Base-by-base conservation (phyloP, 2,329 filamentous ascomycete genomes). In the Blumeriella jaapii region DNA sequence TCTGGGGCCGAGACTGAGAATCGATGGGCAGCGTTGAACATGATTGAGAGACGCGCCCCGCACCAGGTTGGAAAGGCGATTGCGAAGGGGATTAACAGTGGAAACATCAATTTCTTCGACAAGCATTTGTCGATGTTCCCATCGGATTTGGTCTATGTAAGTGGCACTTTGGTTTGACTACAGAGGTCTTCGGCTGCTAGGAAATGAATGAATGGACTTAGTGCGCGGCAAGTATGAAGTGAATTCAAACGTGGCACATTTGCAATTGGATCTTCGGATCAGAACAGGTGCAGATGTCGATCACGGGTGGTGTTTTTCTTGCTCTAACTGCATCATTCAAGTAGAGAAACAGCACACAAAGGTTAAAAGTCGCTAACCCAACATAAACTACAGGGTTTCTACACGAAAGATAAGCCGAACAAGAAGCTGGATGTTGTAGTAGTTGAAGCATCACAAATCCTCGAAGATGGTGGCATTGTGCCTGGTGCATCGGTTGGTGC, bases 51-150 rank as follows among this genome's bases (percentile, higher is more conserved):
- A 38, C 73, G 85, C 38, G 73, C 74, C 49, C 85, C 85, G 37
- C 85, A 93, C 62, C 85, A 93, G 57, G 85, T 93, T 41, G 85
- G 85, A 55, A 93, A 93, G 65, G 71, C 82, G 40, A 93, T 93
- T 47, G 74, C 85, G 41, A 89, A 84, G 65, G 85, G 85, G 7
- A 93, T 93, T 62, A 93, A 93, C 59, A 76, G 79, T 50, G 85
- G 85, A 27, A 70, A 79, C 48, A 93, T 93, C 62, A 77, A 89
- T 44, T 93, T 93, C 61, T 93, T 93, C 56, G 85, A 93, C 59
- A 93, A 93, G 65, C 85, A 93, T 63, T 59, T 93, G 55, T 86
- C 79, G 60, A 93, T 93, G 85, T 93, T 93, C 58, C 85, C 85
- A 3, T 71, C 78, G 24, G 85, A 93, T 56, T 65, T 93, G 46